Evolutionary conservation across 2,329 filamentous ascomycete genomes (phyloP), one percentile per base, ranked within the genome.

Genomic region (Pseudopyrenochaeta lycopersici): DNA sequence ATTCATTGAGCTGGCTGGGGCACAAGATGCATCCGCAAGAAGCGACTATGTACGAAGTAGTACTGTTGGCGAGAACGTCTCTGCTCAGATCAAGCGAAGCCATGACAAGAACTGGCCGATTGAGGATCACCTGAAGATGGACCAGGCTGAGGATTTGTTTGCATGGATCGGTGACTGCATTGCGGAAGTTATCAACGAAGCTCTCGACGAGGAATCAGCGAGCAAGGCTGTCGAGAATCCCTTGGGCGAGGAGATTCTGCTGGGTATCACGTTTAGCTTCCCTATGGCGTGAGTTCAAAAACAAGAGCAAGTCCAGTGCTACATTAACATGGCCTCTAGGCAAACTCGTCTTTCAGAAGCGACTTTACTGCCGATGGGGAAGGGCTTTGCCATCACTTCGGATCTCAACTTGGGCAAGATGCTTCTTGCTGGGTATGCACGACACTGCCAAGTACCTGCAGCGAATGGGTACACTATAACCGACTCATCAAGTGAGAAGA

Each of bases 131-230:
- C 76, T 92, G 58, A 92, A 92, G 69, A 85, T 84, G 72, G 86
- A 92, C 62, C 88, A 92, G 58, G 86, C 89, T 1, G 87, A 91
- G 51, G 86, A 88, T 52, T 78, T 94, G 2, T 95, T 95, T 72
- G 77, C 82, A n/a, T 95, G 90, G 90, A 91, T 95, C 61, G 91
- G 90, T 21, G 80, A 84, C 63, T 90, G 88, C 66, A 91, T 95
- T 63, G 89, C 89, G 12, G 82, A 89, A 55, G 89, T 93, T 3
- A 87, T 94, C 14, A 78, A 77, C 29, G 83, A 87, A 56, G 86
- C 84, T 7, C 80, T 82, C 55, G 66, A 78, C 4, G 66, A 72
- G 31, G 38, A 68, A 76, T 49, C 62, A 9, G 47, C 46, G 1
- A 38, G 53, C 17, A 49, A 45, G 14, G 54, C 54, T 36, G 32